A percentile compares a stretch with the other conserved stretches of the same genome.
These are phyloP conservation scores for Teratosphaeria nubilosa DNA, from an alignment of 2,329 filamentous ascomycete species.

Conservation along the genomic window DNA sequence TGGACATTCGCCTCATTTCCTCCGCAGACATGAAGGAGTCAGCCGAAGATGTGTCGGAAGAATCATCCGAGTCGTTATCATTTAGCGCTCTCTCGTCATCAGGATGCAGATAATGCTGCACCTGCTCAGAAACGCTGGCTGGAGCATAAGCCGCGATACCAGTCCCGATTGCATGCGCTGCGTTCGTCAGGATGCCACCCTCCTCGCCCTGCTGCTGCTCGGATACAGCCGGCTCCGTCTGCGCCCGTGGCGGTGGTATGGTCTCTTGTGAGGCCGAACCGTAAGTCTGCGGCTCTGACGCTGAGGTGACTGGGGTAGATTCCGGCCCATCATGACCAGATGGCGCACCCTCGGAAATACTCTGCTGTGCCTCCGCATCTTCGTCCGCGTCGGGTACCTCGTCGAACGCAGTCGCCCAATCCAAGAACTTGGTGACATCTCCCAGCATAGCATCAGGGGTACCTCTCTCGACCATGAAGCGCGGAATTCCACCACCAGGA, in stretches of 20 bases:
- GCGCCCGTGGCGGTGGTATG: background rate
- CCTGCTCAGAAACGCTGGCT: slow-evolving; percentile 17
- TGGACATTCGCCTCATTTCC: slow-evolving; percentile 25
- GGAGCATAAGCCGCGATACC: slow-evolving; percentile 28
- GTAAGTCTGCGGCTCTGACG: background rate
- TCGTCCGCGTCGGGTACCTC: slow-evolving; percentile 29
- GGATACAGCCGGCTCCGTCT: background rate
- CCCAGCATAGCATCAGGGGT: slow-evolving; percentile 70
- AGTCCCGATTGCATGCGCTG: slow-evolving; percentile 20
- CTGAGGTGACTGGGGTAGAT: background rate
- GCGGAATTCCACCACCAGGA: slow-evolving; percentile 76
- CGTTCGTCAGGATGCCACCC: slow-evolving; percentile 20
- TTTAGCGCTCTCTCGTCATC: background rate
- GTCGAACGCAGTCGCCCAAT: slow-evolving; percentile 57
- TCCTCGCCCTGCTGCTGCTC: slow-evolving; percentile 1
- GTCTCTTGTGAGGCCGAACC: background rate
- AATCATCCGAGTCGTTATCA: slow-evolving; percentile 1
- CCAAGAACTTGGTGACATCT: slow-evolving; percentile 71
- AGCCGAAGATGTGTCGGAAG: slow-evolving; percentile 17
- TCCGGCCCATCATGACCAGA: background rate
- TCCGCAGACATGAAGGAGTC: slow-evolving; percentile 34
- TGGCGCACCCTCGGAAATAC: background rate
- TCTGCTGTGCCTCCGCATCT: slow-evolving; percentile 20
- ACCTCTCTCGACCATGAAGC: slow-evolving; percentile 83
- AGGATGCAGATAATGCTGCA: slow-evolving; percentile 16